These are phyloP conservation scores for Botrytis aclada DNA, from an alignment of 2,329 filamentous ascomycete species.

Conservation along the genomic window DNA sequence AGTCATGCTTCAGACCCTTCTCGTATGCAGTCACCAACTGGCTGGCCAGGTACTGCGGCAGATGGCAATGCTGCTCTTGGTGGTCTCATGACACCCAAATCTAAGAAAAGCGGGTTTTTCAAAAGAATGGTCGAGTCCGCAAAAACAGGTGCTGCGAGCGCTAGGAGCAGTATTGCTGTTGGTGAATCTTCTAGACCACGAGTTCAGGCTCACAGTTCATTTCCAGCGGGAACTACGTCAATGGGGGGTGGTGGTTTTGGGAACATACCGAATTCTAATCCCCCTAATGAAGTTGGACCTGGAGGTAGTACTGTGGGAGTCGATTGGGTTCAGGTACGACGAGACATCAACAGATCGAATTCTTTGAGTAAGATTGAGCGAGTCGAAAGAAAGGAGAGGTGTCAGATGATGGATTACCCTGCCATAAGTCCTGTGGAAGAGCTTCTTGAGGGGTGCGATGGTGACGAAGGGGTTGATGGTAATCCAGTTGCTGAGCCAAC, in stretches of 20 bases:
- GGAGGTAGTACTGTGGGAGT: constrained; percentile 49
- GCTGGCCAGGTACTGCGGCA: constrained; percentile 51
- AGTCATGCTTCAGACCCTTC: constrained; percentile 62
- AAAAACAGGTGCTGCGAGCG: constrained; percentile 88
- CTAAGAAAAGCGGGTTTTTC: constrained; percentile 86
- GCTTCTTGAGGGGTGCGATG: constrained; percentile 78
- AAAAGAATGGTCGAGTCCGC: constrained; percentile 93
- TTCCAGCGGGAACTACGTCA: constrained; percentile 42
- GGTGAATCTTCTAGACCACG: constrained; percentile 45
- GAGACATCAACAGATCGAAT: constrained; percentile 94
- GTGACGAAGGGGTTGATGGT: constrained; percentile 85
- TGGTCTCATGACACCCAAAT: constrained; percentile 71
- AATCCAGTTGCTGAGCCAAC: constrained; percentile 76
- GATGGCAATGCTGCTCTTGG: constrained; percentile 71
- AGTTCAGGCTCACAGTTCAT: constrained; percentile 35
- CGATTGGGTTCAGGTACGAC: constrained; percentile 96
- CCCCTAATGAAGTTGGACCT: constrained; percentile 68
- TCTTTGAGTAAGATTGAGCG: constrained; percentile 87
- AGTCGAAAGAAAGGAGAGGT: constrained; percentile 79
- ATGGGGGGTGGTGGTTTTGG: constrained; percentile 49
- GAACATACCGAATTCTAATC: constrained; percentile 43
- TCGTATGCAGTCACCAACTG: constrained; percentile 62
- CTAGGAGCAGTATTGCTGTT: constrained; percentile 77
- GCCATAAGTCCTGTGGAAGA: constrained; percentile 88
- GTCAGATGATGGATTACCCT: constrained; percentile 90